Evolutionary conservation across 2,329 filamentous ascomycete species (phyloP).

Genomic region (Aspergillus hiratsukae): DNA sequence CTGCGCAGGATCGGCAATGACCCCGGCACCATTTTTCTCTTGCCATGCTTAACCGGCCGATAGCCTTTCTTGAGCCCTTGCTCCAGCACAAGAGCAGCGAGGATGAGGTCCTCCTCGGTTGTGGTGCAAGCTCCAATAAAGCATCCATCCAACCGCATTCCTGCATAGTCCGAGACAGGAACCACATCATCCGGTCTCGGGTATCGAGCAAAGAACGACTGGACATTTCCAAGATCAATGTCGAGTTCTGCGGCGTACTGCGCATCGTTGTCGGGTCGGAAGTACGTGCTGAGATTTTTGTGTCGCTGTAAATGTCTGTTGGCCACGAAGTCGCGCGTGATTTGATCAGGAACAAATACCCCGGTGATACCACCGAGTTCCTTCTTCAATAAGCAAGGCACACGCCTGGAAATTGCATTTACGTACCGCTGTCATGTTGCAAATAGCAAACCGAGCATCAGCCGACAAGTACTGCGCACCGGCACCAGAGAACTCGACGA

Average conservation of each 20-base stretch:
- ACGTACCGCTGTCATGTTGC: conserved; percentile 43
- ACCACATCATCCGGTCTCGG: conserved; percentile 45
- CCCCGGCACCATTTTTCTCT: conserved; percentile 40
- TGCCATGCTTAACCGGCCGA: conserved; percentile 28
- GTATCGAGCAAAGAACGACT: conserved; percentile 39
- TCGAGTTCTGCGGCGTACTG: conserved; percentile 34
- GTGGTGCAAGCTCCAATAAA: conserved; percentile 49
- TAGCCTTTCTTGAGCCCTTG: conserved; percentile 32
- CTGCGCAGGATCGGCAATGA: conserved; percentile 37
- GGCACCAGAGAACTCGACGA: conserved; percentile 45
- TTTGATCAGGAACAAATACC: conserved; percentile 39
- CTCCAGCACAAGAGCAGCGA: conserved; percentile 41
- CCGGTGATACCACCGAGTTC: conserved; percentile 45
- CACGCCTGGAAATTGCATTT: no score
- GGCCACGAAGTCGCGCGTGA: conserved; percentile 34
- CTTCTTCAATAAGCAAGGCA: background rate
- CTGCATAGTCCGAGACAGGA: conserved; percentile 32
- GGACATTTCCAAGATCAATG: conserved; percentile 38
- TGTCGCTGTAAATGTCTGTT: conserved; percentile 31
- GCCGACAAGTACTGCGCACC: conserved; percentile 36
- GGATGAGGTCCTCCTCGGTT: conserved; percentile 43
- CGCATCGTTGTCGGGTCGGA: conserved; percentile 37
- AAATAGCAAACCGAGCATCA: conserved; percentile 46
- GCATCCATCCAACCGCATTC: conserved; percentile 37
- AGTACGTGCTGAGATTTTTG: conserved; percentile 33